phyloP scores from a whole-genome alignment of 108 stramenopile genomes.

The Conticribra weissflogii region DNA sequence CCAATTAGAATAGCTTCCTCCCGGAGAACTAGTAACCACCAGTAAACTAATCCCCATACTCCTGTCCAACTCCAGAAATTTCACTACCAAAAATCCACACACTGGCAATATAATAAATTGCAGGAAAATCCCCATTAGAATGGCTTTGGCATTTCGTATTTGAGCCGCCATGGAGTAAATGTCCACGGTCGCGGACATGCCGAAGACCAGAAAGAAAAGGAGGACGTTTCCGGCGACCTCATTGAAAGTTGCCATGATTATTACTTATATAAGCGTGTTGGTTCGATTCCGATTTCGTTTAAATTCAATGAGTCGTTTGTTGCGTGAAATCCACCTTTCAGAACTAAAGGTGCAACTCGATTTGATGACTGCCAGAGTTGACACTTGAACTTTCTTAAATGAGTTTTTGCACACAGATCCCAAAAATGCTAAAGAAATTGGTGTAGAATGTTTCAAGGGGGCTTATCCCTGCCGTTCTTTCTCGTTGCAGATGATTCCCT shows the following conservation, averaged over 20 bases:
- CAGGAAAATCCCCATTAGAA: constrained; percentile 71
- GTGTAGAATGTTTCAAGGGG: too few species aligned
- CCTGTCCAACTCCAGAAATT: constrained; percentile 55
- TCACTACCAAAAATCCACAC: constrained; percentile 73
- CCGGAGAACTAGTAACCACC: constrained; percentile 82
- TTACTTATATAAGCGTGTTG: neutral
- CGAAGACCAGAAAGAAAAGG: constrained; percentile 87
- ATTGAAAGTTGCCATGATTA: constrained; percentile 32
- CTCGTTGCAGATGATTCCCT: too few species aligned
- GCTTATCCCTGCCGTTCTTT: too few species aligned
- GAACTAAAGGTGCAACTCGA: too few species aligned
- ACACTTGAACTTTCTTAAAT: too few species aligned
- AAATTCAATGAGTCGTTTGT: too few species aligned
- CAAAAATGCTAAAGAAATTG: too few species aligned
- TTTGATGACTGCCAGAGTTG: too few species aligned
- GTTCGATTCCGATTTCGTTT: too few species aligned
- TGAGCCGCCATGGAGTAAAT: constrained; percentile 58
- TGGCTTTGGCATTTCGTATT: constrained; percentile 65
- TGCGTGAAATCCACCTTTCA: too few species aligned
- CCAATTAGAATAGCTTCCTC: constrained; percentile 89
- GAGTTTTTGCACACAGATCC: too few species aligned
- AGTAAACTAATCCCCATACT: constrained; percentile 79
- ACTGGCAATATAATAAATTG: constrained; percentile 89
- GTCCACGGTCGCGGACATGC: constrained; percentile 85
- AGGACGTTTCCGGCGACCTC: constrained; percentile 62